Evolutionary conservation across 371 early-diverging fungal genomes (phyloP).

Genomic region (Mortierella sp.): DNA sequence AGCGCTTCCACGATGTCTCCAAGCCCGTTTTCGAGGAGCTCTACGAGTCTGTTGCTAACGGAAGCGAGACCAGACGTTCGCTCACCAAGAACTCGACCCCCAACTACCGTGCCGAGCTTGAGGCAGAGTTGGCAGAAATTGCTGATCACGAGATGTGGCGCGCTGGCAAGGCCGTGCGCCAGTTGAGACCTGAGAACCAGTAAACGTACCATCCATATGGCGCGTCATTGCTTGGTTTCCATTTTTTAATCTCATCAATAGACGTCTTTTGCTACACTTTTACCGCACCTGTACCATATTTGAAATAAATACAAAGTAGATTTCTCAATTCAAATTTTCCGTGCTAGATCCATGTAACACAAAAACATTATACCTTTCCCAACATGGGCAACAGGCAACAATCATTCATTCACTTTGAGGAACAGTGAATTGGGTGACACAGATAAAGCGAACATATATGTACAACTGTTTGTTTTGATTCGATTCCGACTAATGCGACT

Average conservation of each 20-base stretch:
- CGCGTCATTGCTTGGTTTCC: neutral
- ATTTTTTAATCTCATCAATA: neutral
- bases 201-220: slow-evolving; percentile 16
- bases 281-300: slow-evolving; percentile 4
- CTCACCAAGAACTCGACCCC: slow-evolving; percentile 90
- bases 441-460: no score
- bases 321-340: no score
- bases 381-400: no score
- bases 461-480: no score
- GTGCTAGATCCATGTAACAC: no score
- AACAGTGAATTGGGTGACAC: no score
- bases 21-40: slow-evolving; percentile 95
- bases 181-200: slow-evolving; percentile 85
- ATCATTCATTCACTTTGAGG: no score
- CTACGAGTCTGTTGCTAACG: slow-evolving; percentile 90
- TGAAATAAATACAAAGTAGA: neutral
- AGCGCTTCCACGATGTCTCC: slow-evolving; percentile 91
- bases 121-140: slow-evolving; percentile 91
- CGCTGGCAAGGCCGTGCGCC: slow-evolving; percentile 92
- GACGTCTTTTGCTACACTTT: neutral
- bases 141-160: slow-evolving; percentile 84
- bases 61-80: slow-evolving; percentile 91
- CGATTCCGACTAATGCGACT: no score
- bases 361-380: neutral
- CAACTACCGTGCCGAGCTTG: slow-evolving; percentile 93